phyloP scores from a whole-genome alignment of 2,329 filamentous ascomycete species.

The Paraphaeosphaeria sporulosa region DNA sequence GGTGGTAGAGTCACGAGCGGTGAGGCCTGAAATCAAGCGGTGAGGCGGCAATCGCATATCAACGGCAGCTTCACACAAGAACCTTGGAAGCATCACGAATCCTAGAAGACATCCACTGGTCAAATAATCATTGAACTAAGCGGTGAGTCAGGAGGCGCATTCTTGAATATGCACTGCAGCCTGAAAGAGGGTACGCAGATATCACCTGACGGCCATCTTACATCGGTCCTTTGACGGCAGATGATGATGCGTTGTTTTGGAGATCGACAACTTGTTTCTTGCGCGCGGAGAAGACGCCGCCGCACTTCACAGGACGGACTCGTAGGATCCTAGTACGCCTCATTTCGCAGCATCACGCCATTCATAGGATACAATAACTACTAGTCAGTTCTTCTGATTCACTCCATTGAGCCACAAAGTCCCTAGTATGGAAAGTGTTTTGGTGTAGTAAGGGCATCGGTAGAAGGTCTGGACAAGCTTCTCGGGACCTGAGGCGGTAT shows the following conservation, averaged over 20 bases:
- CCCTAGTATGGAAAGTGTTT: too few species aligned
- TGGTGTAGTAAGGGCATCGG: too few species aligned
- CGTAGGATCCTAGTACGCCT: neutral
- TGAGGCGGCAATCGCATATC: neutral
- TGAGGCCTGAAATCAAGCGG: constrained; percentile 1
- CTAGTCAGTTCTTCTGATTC: neutral
- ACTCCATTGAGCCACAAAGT: too few species aligned
- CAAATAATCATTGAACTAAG: neutral
- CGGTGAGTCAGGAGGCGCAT: neutral
- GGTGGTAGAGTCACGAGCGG: neutral
- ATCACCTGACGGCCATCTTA: neutral
- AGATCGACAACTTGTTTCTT: neutral
- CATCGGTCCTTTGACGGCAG: neutral
- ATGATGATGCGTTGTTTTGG: neutral
- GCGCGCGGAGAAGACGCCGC: neutral
- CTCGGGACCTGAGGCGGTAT: too few species aligned
- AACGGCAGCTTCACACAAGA: neutral
- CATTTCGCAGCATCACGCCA: neutral
- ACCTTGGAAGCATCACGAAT: neutral
- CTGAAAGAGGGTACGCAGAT: neutral
- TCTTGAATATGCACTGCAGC: neutral
- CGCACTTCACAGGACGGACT: neutral
- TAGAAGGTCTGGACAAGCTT: too few species aligned
- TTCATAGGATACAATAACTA: neutral
- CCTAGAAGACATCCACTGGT: neutral